phyloP scores from a whole-genome alignment of 192 early-diverging fungal species.

The Coemansia reversa region DNA sequence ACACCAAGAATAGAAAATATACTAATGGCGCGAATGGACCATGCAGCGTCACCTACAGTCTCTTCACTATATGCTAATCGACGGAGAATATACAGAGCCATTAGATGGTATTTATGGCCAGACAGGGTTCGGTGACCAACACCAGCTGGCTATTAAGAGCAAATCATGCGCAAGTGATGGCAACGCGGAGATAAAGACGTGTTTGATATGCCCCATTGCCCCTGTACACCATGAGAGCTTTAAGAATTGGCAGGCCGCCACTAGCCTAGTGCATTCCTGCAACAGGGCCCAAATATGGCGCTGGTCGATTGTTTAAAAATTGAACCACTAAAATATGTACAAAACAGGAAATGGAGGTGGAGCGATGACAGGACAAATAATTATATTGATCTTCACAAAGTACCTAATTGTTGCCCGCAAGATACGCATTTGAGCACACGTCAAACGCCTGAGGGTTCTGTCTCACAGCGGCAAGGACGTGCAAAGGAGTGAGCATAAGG shows the following conservation, averaged over 20 bases:
- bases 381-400: neutral
- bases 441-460: conserved; percentile 39
- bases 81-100: neutral
- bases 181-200: neutral
- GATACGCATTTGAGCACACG: conserved; percentile 39
- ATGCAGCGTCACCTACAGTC: neutral
- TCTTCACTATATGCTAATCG: neutral
- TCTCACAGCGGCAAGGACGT: conserved; percentile 43
- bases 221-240: neutral
- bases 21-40: conserved; percentile 13
- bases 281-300: neutral
- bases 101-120: neutral
- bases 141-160: neutral
- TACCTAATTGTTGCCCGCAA: conserved; percentile 15
- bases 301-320: neutral
- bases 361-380: neutral
- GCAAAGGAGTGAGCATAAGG: conserved; percentile 46
- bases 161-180: neutral
- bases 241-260: neutral
- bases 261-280: neutral
- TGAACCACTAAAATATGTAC: neutral
- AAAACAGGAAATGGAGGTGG: conserved; percentile 1
- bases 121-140: neutral
- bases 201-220: neutral
- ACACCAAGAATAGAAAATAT: conserved; percentile 19